Evolutionary conservation across 1,139 yeast genomes (phyloP).

Genomic region (Spathaspora sp.): DNA sequence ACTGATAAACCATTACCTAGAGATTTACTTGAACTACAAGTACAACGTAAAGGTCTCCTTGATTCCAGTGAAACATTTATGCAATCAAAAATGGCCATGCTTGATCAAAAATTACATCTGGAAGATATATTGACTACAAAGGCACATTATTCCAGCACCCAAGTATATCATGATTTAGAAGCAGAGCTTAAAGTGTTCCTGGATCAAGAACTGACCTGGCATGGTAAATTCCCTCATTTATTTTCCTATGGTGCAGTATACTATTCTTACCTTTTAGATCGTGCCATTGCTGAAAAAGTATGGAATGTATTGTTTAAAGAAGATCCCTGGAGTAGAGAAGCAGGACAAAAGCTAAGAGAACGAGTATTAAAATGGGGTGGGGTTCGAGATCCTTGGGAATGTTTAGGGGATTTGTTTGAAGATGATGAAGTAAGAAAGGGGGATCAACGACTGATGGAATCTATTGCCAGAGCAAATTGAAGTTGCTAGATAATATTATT

Average conservation of each 20-base stretch:
- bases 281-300: constrained; percentile 87
- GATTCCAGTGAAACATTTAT: constrained; percentile 77
- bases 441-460: constrained; percentile 71
- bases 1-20: constrained; percentile 65
- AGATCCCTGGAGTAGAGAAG: constrained; percentile 68
- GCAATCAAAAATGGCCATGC: constrained; percentile 85
- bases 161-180: constrained; percentile 68
- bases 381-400: constrained; percentile 83
- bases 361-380: constrained; percentile 93
- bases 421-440: constrained; percentile 61
- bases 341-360: constrained; percentile 73
- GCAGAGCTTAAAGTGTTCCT: constrained; percentile 51
- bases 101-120: constrained; percentile 78
- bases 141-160: constrained; percentile 34
- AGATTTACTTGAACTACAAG: constrained; percentile 49
- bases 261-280: constrained; percentile 85
- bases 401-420: constrained; percentile 77
- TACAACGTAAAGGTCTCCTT: constrained; percentile 52
- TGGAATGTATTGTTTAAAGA: constrained; percentile 71
- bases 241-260: constrained; percentile 94
- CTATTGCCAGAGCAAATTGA: constrained; percentile 27
- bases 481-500: too few relatives aligned
- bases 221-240: constrained; percentile 90
- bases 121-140: constrained; percentile 29
- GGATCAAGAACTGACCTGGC: constrained; percentile 79